phyloP scores from a whole-genome alignment of 148 eudicot species.

The Heliosperma pusillum region DNA sequence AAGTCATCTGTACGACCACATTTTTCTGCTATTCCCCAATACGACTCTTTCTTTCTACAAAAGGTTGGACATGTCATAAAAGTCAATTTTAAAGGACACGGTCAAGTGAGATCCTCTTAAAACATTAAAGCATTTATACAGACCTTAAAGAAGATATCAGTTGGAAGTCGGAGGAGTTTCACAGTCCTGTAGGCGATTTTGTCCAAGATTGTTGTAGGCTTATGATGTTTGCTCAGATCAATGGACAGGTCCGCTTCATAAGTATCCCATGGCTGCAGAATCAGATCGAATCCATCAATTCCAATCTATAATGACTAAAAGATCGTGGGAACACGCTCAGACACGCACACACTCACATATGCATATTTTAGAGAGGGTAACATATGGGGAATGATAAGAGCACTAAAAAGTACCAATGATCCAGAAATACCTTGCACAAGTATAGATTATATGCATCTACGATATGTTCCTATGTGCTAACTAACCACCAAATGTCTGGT shows the following conservation, averaged over 20 bases:
- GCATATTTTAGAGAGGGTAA: too few relatives aligned
- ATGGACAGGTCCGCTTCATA: constrained; percentile 63
- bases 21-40: neutral
- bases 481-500: too few relatives aligned
- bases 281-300: neutral
- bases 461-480: too few relatives aligned
- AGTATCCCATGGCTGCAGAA: constrained; percentile 79
- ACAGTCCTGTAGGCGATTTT: constrained; percentile 78
- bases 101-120: neutral
- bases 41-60: neutral
- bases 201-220: constrained; percentile 71
- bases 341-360: neutral
- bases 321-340: neutral
- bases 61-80: neutral
- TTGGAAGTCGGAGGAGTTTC: constrained; percentile 75
- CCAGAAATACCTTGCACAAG: too few relatives aligned
- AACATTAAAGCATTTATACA: neutral
- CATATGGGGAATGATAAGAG: too few relatives aligned
- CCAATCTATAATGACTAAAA: neutral
- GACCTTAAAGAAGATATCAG: constrained; percentile 84
- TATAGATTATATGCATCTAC: too few relatives aligned
- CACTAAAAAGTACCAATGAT: too few relatives aligned
- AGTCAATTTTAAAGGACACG: neutral
- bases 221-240: constrained; percentile 77
- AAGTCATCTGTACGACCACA: neutral